Base-by-base conservation (phyloP, 1,284 basidiomycete genomes). In the Neonothopanus nambi region DNA sequence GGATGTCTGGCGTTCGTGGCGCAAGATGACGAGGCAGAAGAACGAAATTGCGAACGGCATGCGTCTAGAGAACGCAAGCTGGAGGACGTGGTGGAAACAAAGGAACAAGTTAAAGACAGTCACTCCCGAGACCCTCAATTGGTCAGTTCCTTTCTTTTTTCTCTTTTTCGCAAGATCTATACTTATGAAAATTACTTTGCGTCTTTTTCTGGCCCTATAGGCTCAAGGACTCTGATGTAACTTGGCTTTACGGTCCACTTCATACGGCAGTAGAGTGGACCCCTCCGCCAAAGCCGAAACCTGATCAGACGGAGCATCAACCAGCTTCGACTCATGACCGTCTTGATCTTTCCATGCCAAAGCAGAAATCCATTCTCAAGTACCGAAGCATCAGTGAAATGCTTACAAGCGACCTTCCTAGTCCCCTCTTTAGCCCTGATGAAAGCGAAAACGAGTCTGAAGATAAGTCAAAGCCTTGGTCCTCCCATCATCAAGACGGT, bases 71-170 rank as follows among this genome's bases (percentile, higher is more conserved):
- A 99, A 99, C 67, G 97, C 97, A 3, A 92, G 88, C 63, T 99
- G 96, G 96, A 78, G 97, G 42, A 98, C 96, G 1, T 99, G 97
- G 96, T 96, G 95, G 83, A 98, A 99, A 74, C 96, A 98, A 80
- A 80, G 96, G 59, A 98, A 97, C 65, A 94, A 95, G 61, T 82
- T 99, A 55, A 93, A 91, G 75, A 99, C 96, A 0, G 85, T 99
- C 68, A 91, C 87, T 40, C 96, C 96, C 56, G 96, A 99, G 75
- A 98, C 96, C 2, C 84, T 99, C 63, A 99, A 99, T 70, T 99
- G 96, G 96, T 98, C 67, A 67, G 93, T 78, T n/a, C 43, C 57
- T 47, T 57, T 54, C 45, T 48, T 59, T 39, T 53, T 18, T 42
- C 44, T 49, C 24, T 30, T 17, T 30, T 40, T 28, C 38, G 9